Conservation (phyloP, 2,329 filamentous ascomycete species). For the Endoconidiophora polonica region DNA sequence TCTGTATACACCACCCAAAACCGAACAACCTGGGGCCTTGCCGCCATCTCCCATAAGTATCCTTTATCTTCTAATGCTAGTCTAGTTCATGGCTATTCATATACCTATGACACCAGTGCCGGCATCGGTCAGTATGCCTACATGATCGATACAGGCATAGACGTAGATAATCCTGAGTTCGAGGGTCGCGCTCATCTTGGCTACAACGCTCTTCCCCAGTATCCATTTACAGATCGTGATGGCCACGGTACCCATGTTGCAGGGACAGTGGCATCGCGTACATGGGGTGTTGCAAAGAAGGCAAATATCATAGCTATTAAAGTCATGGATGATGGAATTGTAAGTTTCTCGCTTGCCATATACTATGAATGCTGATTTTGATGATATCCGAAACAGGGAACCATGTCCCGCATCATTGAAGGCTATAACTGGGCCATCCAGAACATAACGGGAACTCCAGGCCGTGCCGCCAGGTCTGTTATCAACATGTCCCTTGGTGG, state of each 20-base stretch:
- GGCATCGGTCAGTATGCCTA: slow-evolving; percentile 17
- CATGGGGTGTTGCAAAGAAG: slow-evolving; percentile 24
- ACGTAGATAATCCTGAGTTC: slow-evolving; percentile 14
- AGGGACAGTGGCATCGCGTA: slow-evolving; percentile 4
- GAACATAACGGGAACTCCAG: slow-evolving; percentile 18
- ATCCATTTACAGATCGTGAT: slow-evolving; percentile 18
- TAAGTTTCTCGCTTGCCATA: slow-evolving; percentile 5
- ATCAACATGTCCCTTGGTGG: slow-evolving; percentile 28
- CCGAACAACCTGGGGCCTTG: slow-evolving; percentile 20
- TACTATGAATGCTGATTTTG: background rate
- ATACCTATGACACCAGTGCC: slow-evolving; percentile 15
- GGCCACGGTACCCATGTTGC: slow-evolving; percentile 28
- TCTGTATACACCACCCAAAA: slow-evolving; percentile 15
- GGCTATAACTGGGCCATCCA: slow-evolving; percentile 22
- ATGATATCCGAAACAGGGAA: background rate
- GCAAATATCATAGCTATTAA: slow-evolving; percentile 29
- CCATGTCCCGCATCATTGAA: slow-evolving; percentile 19
- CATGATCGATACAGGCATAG: slow-evolving; percentile 17
- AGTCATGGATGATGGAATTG: slow-evolving; percentile 22
- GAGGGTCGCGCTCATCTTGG: slow-evolving; percentile 15
- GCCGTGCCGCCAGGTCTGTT: slow-evolving; percentile 20
- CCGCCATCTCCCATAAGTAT: slow-evolving; percentile 19
- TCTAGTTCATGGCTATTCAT: slow-evolving; percentile 9
- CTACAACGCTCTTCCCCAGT: slow-evolving; percentile 16
- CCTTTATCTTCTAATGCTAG: slow-evolving; percentile 13